Percentiles rank a stretch among this genome's conserved stretches.
phyloP scores from a whole-genome alignment of 1,284 basidiomycete species.

The Ceratobasidium sp. region DNA sequence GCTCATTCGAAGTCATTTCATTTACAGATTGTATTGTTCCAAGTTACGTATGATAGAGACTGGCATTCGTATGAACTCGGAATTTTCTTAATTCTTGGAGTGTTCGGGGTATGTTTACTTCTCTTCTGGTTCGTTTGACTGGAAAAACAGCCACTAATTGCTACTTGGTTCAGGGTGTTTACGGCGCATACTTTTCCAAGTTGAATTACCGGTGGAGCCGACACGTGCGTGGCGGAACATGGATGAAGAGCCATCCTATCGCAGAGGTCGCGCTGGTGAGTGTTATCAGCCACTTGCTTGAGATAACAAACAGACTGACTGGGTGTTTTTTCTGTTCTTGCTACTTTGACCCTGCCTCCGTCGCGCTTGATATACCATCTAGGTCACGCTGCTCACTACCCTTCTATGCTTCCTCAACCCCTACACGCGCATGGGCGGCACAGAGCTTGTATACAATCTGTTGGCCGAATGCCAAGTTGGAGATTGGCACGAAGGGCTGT shows the following conservation, averaged over 20 bases:
- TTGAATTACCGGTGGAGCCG: constrained; percentile 91
- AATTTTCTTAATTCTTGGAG: constrained; percentile 85
- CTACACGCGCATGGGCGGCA: constrained; percentile 92
- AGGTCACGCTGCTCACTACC: constrained; percentile 83
- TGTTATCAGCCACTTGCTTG: constrained; percentile 40
- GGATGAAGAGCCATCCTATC: constrained; percentile 83
- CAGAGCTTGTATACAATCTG: constrained; percentile 92
- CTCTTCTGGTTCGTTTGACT: not conserved
- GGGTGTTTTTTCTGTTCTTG: not conserved
- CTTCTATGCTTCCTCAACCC: constrained; percentile 87
- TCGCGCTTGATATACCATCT: constrained; percentile 3
- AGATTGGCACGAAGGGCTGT: constrained; percentile 75
- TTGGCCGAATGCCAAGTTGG: constrained; percentile 81
- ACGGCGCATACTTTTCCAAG: constrained; percentile 94
- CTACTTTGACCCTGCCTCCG: not conserved
- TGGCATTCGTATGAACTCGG: constrained; percentile 88
- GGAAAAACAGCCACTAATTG: not conserved
- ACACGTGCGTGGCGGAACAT: constrained; percentile 81
- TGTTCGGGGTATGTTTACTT: constrained; percentile 74
- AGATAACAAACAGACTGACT: constrained; percentile 20
- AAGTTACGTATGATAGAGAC: constrained; percentile 92
- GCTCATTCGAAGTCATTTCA: constrained; percentile 49
- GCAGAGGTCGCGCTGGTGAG: constrained; percentile 85
- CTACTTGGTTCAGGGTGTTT: constrained; percentile 77
- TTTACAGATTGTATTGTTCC: constrained; percentile 75